Conservation (phyloP, 31 red algal species). For the Pterothamnion heteromorphum region DNA sequence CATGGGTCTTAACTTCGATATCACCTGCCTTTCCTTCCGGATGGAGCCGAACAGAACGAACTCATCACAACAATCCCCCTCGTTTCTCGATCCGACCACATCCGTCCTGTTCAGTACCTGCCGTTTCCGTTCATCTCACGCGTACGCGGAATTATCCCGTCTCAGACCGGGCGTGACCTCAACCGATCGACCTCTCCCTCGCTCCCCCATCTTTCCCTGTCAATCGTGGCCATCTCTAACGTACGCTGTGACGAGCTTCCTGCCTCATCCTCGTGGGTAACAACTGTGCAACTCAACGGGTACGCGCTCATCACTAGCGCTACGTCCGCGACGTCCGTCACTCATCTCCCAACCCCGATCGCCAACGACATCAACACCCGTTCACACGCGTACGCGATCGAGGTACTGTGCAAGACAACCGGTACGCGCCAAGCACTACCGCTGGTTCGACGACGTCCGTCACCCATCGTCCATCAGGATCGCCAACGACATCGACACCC, state of each 20-base stretch:
- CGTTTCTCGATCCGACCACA: no score
- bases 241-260: neutral
- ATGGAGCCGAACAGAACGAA: neutral
- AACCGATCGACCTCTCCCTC: neutral
- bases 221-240: neutral
- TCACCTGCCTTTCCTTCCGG: neutral
- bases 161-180: neutral
- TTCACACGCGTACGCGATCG: no score
- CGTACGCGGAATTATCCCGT: neutral
- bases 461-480: neutral
- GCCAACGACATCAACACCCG: no score
- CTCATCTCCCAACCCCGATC: no score
- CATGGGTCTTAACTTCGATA: neutral
- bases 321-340: neutral
- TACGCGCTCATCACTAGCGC: neutral
- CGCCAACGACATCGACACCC: no score
- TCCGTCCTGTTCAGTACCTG: no score
- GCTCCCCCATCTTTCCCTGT: neutral
- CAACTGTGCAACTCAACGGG: neutral
- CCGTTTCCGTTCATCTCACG: neutral
- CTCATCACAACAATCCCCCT: no score
- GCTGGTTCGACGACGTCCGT: no score
- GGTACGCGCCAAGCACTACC: no score
- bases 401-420: no score
- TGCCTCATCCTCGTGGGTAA: neutral